phyloP scores from a whole-genome alignment of 306 rosid genomes.

The Trichosanthes truncata region DNA sequence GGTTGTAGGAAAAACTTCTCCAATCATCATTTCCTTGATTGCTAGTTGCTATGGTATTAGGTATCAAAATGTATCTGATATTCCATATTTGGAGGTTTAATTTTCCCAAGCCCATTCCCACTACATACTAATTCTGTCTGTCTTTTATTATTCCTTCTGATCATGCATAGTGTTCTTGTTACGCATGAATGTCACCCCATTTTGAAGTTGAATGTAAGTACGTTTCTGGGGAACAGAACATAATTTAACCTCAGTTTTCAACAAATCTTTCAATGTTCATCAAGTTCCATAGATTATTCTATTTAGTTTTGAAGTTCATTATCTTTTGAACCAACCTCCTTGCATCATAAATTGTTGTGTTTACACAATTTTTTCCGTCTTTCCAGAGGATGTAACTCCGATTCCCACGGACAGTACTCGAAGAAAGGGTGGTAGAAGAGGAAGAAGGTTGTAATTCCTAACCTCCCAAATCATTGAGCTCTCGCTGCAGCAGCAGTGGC shows the following conservation, averaged over 20 bases:
- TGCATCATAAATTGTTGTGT: background rate
- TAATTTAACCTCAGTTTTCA: background rate
- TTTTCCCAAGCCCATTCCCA: background rate
- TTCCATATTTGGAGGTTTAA: background rate
- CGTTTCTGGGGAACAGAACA: background rate
- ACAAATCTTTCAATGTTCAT: background rate
- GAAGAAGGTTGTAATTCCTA: constrained; percentile 31
- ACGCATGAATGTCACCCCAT: background rate
- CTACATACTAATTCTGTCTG: background rate
- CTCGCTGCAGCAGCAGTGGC: background rate
- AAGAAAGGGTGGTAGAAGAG: constrained; percentile 48
- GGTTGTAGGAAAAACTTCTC: background rate
- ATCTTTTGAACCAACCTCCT: background rate
- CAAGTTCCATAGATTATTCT: background rate
- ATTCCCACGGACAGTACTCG: constrained; percentile 46
- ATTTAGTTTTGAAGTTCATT: background rate
- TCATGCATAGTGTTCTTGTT: background rate
- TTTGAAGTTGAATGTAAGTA: background rate
- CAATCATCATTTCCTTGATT: background rate
- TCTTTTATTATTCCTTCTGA: background rate
- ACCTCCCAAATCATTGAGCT: background rate
- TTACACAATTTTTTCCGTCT: background rate
- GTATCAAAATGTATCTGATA: background rate
- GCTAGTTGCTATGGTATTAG: background rate
- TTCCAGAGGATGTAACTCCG: constrained; percentile 45